These are phyloP conservation scores for Mercurialis annua DNA, from an alignment of 345 rosid species.

Conservation along the genomic window DNA sequence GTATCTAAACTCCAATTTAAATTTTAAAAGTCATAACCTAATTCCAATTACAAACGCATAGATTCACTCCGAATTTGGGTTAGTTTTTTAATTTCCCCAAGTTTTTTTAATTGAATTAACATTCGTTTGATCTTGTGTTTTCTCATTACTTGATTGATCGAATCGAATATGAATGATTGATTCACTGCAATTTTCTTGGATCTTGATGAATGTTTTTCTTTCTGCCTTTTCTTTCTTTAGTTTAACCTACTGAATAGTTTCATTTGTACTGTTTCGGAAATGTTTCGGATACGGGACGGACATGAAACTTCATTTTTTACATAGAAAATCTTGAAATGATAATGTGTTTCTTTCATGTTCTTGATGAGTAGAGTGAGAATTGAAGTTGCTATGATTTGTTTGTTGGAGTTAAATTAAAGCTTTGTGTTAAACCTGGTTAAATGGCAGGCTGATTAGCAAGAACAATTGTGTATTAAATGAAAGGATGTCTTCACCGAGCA, in stretches of 20 bases:
- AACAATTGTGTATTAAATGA: background rate
- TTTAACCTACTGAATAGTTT: too few relatives aligned
- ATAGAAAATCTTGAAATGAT: too few relatives aligned
- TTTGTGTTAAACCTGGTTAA: background rate
- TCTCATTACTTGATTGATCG: background rate
- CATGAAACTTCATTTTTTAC: too few relatives aligned
- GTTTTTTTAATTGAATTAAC: background rate
- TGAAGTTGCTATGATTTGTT: background rate
- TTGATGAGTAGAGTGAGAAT: background rate
- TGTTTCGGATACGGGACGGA: too few relatives aligned
- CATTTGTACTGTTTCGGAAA: too few relatives aligned
- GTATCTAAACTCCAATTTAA: too few relatives aligned
- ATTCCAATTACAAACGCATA: background rate
- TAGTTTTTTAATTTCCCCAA: background rate
- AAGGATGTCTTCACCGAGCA: constrained; percentile 37
- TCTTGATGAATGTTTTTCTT: background rate
- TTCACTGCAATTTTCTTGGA: background rate
- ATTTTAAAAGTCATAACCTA: background rate
- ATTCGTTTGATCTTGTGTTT: background rate
- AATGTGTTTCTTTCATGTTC: too few relatives aligned
- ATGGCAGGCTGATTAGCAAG: background rate
- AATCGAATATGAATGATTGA: background rate
- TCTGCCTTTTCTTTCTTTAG: background rate
- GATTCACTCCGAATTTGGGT: background rate
- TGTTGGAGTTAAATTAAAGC: background rate